Base-by-base conservation (phyloP, 2,329 filamentous ascomycete genomes). In the Bipolaris zeicola region DNA sequence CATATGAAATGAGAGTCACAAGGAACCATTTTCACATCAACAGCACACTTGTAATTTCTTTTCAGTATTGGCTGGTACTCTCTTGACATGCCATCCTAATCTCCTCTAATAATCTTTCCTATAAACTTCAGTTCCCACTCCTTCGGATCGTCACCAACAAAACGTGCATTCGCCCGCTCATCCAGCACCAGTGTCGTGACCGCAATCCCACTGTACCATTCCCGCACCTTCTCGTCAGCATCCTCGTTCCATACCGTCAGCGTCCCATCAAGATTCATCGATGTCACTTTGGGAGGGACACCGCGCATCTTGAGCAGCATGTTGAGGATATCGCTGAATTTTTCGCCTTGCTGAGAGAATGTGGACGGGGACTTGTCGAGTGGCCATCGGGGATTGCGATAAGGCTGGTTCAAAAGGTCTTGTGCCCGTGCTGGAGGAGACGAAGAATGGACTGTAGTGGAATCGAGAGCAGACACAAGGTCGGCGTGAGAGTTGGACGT, bases 271-370 rank as follows among this genome's bases (percentile, higher is more conserved):
- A 66, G 60, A 36, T 61, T 58, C n/a, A 70, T 58, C 3, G 67
- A 52, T 5, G 69, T 57, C 4, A 75, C 77, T 48, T 75, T 77
- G 0, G 79, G 80, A 3, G 77, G 78, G 4, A 82, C 74, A 11
- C 74, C 76, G 6, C 85, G 82, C 81, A 87, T 85, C 60, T 82
- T 82, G 45, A 87, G 74, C 31, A 87, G 73, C 78, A 85, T 85
- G 54, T 81, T 79, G 3, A 87, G 72, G 31, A 86, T 81, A 49
- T 84, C 81, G 18, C 82, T 79, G 59, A 87, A 86, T n/a, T 79
- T 79, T 51, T 85, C 81, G 38, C 82, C 85, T 71, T 87, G 84
- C 43, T 77, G 78, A 44, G 79, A 82, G 61, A 84, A 84, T 42
- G 80, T 77, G 0, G 76, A 73, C 1, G 84, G 82, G 4, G 78